Base-by-base conservation (phyloP, 2,329 filamentous ascomycete genomes). In the Trichoderma harzianum region DNA sequence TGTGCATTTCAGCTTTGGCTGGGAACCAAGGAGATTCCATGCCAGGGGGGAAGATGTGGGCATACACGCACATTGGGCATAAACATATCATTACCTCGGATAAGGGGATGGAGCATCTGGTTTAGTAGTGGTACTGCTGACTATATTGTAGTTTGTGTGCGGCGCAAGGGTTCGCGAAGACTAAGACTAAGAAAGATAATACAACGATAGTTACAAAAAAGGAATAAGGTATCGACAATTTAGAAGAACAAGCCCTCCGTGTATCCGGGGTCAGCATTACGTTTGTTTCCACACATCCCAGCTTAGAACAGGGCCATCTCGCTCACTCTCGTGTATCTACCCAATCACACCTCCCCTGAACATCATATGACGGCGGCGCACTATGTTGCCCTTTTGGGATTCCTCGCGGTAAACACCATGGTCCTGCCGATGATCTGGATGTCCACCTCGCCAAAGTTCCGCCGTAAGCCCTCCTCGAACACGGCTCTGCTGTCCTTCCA, bases 381-480 rank as follows among this genome's bases (percentile, higher is more conserved):
- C 66, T 7, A 61, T 58, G 58, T 47, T 6, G 26, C 60, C 60
- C 24, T 43, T 58, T 74, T 78, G 10, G 80, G 80, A 73, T 71
- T 76, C 34, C 72, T 75, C 10, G 80, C 82, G n/a, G 62, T 73
- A 71, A 83, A 85, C n/a, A 85, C 69, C 75, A 85, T 65, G 32
- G 77, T 74, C 71, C 78, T 78, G 0, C 83, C 83, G 14, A 83
- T 78, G 18, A 83, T 70, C 75, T 78, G 79, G 0, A 78, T 79
- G 71, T 84, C 80, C 1, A 84, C 82, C 32, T 80, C 77, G 21
- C 78, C 78, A 68, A 84, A 85, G 53, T 78, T 77, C 51, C 76
- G 73, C 69, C 77, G 72, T 32, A 85, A 74, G 12, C 76, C 81
- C 18, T 74, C 72, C 61, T 80, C 78, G 32, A 84, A 76, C 4